These are phyloP conservation scores for Pulicaria dysenterica DNA, from an alignment of 129 eudicot genomes.

Conservation along the genomic window DNA sequence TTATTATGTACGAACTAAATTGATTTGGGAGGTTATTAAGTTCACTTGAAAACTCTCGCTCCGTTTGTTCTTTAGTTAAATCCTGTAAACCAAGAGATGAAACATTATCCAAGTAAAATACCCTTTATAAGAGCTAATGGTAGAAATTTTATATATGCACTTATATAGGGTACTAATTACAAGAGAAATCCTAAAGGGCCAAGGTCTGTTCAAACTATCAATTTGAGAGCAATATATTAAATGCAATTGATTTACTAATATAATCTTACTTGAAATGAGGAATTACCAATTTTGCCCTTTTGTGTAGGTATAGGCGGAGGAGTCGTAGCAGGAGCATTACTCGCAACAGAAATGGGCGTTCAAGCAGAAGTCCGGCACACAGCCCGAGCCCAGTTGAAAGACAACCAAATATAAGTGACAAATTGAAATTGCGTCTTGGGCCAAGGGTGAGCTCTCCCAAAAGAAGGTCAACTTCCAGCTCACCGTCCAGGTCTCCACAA, in stretches of 20 bases:
- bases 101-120: neutral
- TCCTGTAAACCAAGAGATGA: neutral
- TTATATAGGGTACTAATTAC: too few species aligned
- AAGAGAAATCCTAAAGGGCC: too few species aligned
- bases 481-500: constrained; percentile 59
- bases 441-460: constrained; percentile 46
- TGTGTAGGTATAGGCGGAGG: constrained; percentile 56
- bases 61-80: too few species aligned
- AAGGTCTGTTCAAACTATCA: too few species aligned
- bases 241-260: too few species aligned
- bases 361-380: constrained; percentile 63
- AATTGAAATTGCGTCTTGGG: constrained; percentile 81
- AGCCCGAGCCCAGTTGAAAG: constrained; percentile 62
- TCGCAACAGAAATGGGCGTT: constrained; percentile 48
- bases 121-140: neutral
- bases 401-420: constrained; percentile 58
- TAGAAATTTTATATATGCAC: too few species aligned
- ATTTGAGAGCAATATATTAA: too few species aligned
- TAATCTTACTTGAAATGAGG: neutral
- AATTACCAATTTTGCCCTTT: constrained; percentile 3
- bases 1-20: too few species aligned
- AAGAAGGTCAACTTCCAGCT: constrained; percentile 51
- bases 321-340: constrained; percentile 73
- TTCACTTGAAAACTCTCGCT: too few species aligned
- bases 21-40: too few species aligned